Base-by-base conservation (phyloP, 192 early-diverging fungal genomes). In the Coemansia sp. region DNA sequence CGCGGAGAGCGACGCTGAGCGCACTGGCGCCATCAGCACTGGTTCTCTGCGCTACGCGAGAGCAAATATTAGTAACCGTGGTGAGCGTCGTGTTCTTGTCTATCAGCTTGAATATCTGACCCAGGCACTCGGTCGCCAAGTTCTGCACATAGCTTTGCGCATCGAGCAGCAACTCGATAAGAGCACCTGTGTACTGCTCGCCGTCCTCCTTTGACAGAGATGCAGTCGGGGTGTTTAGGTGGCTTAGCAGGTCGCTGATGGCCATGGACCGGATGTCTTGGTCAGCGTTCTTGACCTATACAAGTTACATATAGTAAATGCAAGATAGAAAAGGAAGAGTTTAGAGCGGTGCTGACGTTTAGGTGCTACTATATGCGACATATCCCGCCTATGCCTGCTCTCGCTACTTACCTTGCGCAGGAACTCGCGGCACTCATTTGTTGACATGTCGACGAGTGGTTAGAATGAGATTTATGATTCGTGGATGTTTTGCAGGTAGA, bases 111-210 rank as follows among this genome's bases (percentile, higher is more conserved):
- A 82, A 44, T 14, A 62, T 66, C 68, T 65, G 68, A 41, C 72
- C 72, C n/a, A 82, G 69, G 46, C 80, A 77, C 42, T 74, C 80
- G 64, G 70, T 77, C 2, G 72, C 75, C 36, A 76, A 44, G 65
- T 76, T 82, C 68, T 82, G 80, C 19, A 82, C 72, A 55, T 82
- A 66, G 80, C 72, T 82, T 42, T 82, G 74, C 15, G 64, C 12
- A 37, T 82, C 80, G 23, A 53, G 50, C 23, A 82, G 69, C 59
- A 63, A 14, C 42, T 62, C 53, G 10, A 77, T 63, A 17, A 82
- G 65, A 5, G 72, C 68, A 5, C 31, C 59, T 9, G 68, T 59
- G 59, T 67, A 77, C 45, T 19, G n/a, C 36, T 62, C 44, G 48
- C 75, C 72, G 19, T 82, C 80, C 10, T 66, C 71, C 27, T 59